Evolutionary conservation across 352 stramenopile species (phyloP), one percentile per base, ranked within the genome.

Genomic region (Phytophthora cryptogea): DNA sequence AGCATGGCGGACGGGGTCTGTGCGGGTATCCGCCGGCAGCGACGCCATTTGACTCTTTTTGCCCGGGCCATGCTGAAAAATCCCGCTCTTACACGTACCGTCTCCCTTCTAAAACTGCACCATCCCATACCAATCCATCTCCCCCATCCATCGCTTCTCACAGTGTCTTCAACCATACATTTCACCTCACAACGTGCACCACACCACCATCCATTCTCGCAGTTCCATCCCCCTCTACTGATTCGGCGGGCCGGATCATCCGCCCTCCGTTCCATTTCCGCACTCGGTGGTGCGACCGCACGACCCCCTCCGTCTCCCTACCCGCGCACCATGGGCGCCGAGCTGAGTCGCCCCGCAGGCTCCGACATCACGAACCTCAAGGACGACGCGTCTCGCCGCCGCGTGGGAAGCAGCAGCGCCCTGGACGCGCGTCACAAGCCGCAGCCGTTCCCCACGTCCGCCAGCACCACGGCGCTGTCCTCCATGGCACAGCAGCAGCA

Each of bases 351-450:
- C 37, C 67, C 56, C 27, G 41, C 54, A 5, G 58, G 57, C 23
- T 57, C 43, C 16, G 67, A 74, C 50, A 68, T 72, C 35, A 72
- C 68, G 17, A 64, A 74, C 51, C 44, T 67, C 44, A 39, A 54
- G 33, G 63, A 68, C 2, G 76, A 70, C 47, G 66, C 71, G 52
- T 67, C 37, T 9, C 63, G 87, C 59, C 81, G 83, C 14, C 83
- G 83, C 63, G 80, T 90, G 23, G 83, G 78, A 48, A 90, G 79
- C 57, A 90, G 76, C 62, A 74, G 79, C 51, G 66, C 79, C 48
- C 64, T 92, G 42, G 81, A 87, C 58, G 60, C 41, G 26, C 37
- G 41, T 26, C 42, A 17, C 54, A 46, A 69, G 58, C 65, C 68
- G 44, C 56, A 47, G 63, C 8, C 5, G 37, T 67, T 88, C 26